Conservation (phyloP, 164 flowering plant genomes). For the Liquidambar formosana region DNA sequence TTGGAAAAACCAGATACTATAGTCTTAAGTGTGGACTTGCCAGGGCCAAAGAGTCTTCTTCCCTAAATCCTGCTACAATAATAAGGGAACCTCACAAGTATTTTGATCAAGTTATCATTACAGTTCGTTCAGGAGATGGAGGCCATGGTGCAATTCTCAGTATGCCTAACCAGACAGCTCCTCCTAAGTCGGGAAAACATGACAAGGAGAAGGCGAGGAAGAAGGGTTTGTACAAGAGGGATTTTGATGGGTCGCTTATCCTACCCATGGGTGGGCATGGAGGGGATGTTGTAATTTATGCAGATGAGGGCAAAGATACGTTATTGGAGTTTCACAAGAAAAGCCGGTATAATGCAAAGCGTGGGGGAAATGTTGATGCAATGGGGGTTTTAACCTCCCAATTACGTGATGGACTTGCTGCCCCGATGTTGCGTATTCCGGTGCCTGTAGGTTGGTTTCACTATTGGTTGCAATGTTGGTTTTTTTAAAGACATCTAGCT, state of each 20-base stretch:
- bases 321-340: conserved; percentile 75
- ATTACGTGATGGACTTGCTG: conserved; percentile 63
- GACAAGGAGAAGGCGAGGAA: conserved; percentile 47
- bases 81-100: conserved; percentile 83
- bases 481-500: background rate
- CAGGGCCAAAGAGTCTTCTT: conserved; percentile 42
- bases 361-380: conserved; percentile 92
- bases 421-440: conserved; percentile 84
- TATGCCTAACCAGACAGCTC: conserved; percentile 50
- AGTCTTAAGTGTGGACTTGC: conserved; percentile 43
- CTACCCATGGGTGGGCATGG: conserved; percentile 96
- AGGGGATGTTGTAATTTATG: conserved; percentile 84
- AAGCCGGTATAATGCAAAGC: conserved; percentile 75
- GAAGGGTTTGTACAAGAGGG: conserved; percentile 60
- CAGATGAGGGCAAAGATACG: conserved; percentile 76
- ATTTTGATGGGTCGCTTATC: conserved; percentile 84
- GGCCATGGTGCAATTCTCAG: conserved; percentile 89
- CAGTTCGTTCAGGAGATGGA: conserved; percentile 94
- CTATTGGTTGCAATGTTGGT: background rate
- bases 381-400: conserved; percentile 82
- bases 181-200: conserved; percentile 47
- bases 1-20: conserved; percentile 3
- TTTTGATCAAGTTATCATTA: conserved; percentile 83
- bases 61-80: conserved; percentile 39
- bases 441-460: conserved; percentile 87